Percentiles rank a stretch among this genome's conserved stretches.
These are phyloP conservation scores for Auriscalpium orientale DNA, from an alignment of 768 basidiomycete species.

Conservation along the genomic window DNA sequence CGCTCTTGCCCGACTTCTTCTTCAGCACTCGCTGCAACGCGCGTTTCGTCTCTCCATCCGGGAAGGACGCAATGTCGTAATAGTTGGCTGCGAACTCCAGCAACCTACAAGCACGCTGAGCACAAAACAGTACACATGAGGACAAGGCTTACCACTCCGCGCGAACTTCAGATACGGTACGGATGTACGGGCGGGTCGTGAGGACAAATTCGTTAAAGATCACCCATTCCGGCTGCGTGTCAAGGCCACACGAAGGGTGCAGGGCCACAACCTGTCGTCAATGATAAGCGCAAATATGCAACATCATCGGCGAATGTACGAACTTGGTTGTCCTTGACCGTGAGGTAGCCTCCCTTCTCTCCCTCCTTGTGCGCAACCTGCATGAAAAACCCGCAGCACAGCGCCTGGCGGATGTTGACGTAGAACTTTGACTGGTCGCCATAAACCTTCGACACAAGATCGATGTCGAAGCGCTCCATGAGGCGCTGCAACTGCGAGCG, in stretches of 20 bases:
- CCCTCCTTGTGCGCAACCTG: conserved; percentile 94
- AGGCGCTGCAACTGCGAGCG: conserved; percentile 79
- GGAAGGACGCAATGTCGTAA: conserved; percentile 60
- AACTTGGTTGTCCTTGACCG: conserved; percentile 93
- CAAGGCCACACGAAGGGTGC: conserved; percentile 85
- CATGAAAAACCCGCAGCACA: conserved; percentile 97
- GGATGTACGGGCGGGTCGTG: conserved; percentile 82
- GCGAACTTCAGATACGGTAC: conserved; percentile 82
- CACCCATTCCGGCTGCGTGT: conserved; percentile 87
- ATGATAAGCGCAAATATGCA: not conserved
- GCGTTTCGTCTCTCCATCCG: conserved; percentile 57
- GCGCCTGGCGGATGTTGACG: conserved; percentile 67
- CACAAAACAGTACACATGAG: not conserved
- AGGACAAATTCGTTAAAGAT: conserved; percentile 92
- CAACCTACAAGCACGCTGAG: conserved; percentile 34
- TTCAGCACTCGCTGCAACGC: conserved; percentile 22
- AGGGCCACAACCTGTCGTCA: conserved; percentile 50
- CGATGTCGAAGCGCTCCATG: conserved; percentile 88
- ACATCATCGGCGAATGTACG: conserved; percentile 9
- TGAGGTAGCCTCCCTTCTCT: conserved; percentile 80
- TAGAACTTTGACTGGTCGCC: conserved; percentile 46
- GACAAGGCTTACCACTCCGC: conserved; percentile 66
- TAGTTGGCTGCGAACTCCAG: conserved; percentile 57
- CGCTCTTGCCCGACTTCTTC: conserved; percentile 1
- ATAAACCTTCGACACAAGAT: conserved; percentile 59